These are phyloP conservation scores for Pleurozium schreberi DNA, from an alignment of 225 moss, liverwort and hornwort genomes.

Conservation along the genomic window DNA sequence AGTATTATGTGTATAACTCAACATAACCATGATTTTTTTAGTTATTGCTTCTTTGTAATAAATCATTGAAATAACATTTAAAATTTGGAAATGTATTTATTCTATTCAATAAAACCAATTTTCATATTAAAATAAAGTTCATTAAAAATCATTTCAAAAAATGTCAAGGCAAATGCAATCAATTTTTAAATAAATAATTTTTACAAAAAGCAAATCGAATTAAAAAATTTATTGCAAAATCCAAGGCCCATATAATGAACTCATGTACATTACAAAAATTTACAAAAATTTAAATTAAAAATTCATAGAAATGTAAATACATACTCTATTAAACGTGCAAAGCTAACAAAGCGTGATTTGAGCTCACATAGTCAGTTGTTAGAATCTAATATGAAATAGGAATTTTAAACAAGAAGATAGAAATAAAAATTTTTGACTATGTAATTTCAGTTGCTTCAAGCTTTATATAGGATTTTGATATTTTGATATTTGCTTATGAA, in stretches of 20 bases:
- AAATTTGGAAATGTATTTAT: neutral
- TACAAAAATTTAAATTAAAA: too few relatives aligned
- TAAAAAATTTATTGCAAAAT: neutral
- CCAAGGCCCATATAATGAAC: neutral
- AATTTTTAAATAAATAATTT: neutral
- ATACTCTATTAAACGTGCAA: neutral
- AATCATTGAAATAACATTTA: neutral
- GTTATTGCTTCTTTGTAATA: neutral
- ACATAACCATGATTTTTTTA: too few relatives aligned
- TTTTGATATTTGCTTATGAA: accelerated
- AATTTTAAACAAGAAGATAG: neutral
- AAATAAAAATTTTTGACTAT: neutral
- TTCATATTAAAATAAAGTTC: neutral
- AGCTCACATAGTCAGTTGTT: accelerated
- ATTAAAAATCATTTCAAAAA: neutral
- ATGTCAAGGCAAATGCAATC: accelerated
- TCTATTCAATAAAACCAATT: neutral
- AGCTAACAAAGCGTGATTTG: neutral
- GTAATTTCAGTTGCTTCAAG: neutral
- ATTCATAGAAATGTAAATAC: neutral
- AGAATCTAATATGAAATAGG: neutral
- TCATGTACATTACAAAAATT: too few relatives aligned
- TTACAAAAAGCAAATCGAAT: too few relatives aligned
- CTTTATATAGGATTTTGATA: neutral
- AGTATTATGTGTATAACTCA: neutral